Percentiles rank a stretch among this genome's conserved stretches.
phyloP scores from a whole-genome alignment of 208 protist species.

The Wallacemonas sp. region DNA sequence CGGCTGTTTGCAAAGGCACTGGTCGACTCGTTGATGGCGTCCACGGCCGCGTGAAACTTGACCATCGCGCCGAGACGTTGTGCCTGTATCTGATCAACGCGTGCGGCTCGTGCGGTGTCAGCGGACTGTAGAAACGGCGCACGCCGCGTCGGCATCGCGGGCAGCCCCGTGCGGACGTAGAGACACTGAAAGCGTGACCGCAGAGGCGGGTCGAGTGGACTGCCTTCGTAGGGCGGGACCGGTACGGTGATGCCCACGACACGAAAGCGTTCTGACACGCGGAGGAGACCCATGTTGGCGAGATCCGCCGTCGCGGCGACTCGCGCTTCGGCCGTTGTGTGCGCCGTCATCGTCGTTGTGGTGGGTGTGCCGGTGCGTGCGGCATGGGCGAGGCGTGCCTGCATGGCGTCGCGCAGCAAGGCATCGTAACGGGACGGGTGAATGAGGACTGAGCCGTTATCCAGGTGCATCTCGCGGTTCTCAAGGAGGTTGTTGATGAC shows the following conservation, averaged over 20 bases:
- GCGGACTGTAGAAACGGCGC: background rate
- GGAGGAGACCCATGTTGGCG: constrained; percentile 75
- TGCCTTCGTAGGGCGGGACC: constrained; percentile 82
- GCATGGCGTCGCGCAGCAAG: constrained; percentile 59
- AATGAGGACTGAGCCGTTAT: constrained; percentile 93
- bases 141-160: constrained; percentile 20
- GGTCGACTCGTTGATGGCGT: constrained; percentile 61
- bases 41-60: constrained; percentile 52
- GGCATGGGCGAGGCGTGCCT: constrained; percentile 1
- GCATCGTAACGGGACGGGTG: constrained; percentile 88
- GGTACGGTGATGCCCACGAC: constrained; percentile 95
- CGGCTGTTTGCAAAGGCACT: constrained; percentile 39
- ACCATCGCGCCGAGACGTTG: constrained; percentile 35
- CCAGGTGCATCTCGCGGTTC: constrained; percentile 96
- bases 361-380: background rate
- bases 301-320: constrained; percentile 57
- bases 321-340: constrained; percentile 4
- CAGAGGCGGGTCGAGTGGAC: constrained; percentile 86
- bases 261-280: constrained; percentile 90
- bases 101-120: no score
- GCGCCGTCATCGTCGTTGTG: background rate
- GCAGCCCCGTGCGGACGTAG: constrained; percentile 56
- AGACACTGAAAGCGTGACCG: constrained; percentile 87
- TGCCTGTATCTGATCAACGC: constrained; percentile 23
- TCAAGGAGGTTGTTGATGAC: constrained; percentile 96